Conservation (phyloP, 2,329 filamentous ascomycete species). For the Penicillium sp. region DNA sequence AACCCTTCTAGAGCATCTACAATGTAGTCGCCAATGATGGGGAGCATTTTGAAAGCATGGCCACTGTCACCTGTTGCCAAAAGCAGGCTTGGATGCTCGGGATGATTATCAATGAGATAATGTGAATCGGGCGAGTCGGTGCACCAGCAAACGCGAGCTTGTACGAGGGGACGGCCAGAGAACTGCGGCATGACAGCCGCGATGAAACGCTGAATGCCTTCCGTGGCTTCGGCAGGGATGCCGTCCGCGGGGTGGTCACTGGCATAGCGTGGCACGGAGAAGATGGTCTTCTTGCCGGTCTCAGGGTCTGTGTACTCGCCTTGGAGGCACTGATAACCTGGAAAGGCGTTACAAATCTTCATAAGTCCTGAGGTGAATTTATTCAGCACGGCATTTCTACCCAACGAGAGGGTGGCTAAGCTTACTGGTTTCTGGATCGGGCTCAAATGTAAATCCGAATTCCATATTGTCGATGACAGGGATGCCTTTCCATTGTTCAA, state of each 20-base stretch:
- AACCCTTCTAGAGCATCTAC: slow-evolving; percentile 7
- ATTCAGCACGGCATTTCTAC: not conserved
- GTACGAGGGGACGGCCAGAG: slow-evolving; percentile 42
- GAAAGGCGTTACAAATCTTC: slow-evolving; percentile 51
- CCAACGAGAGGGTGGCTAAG: not conserved
- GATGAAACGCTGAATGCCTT: slow-evolving; percentile 48
- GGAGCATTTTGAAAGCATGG: slow-evolving; percentile 12
- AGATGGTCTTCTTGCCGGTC: slow-evolving; percentile 39
- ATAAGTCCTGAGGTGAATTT: slow-evolving; percentile 15
- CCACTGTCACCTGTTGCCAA: slow-evolving; percentile 20
- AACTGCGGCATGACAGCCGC: slow-evolving; percentile 53
- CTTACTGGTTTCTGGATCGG: slow-evolving; percentile 38
- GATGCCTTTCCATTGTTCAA: slow-evolving; percentile 42
- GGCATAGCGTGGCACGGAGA: slow-evolving; percentile 20
- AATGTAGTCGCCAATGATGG: slow-evolving; percentile 12
- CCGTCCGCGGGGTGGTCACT: slow-evolving; percentile 40
- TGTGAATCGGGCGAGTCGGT: slow-evolving; percentile 53
- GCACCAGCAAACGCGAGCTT: slow-evolving; percentile 54
- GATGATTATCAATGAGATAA: slow-evolving; percentile 51
- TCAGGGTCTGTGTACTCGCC: slow-evolving; percentile 4
- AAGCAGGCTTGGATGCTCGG: not conserved
- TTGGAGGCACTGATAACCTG: slow-evolving; percentile 41
- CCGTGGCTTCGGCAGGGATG: slow-evolving; percentile 43
- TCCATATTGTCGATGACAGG: slow-evolving; percentile 50
- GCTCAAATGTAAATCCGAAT: slow-evolving; percentile 49